A percentile compares a stretch with the other conserved stretches of the same genome.
These are phyloP conservation scores for Mortierella sp. DNA, from an alignment of 371 early-diverging fungal species.

Conservation along the genomic window DNA sequence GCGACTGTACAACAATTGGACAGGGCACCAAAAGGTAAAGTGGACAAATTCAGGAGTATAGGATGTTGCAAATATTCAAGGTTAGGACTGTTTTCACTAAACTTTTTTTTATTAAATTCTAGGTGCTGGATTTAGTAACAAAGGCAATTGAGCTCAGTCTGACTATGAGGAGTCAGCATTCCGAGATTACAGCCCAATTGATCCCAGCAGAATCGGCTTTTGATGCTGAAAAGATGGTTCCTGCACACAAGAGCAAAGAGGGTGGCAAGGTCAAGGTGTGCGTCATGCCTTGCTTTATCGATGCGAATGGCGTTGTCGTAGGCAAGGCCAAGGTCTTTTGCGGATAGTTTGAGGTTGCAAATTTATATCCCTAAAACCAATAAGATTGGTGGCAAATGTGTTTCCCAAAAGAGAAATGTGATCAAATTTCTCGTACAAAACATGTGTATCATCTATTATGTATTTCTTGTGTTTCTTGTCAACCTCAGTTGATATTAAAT, in stretches of 20 bases:
- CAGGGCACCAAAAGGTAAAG: slow-evolving; percentile 48
- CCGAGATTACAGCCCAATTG: slow-evolving; percentile 39
- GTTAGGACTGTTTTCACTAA: neutral
- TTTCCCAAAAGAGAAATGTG: too few relatives aligned
- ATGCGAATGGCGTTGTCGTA: slow-evolving; percentile 52
- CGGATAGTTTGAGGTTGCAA: slow-evolving; percentile 15
- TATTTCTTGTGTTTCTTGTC: too few relatives aligned
- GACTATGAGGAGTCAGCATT: slow-evolving; percentile 55
- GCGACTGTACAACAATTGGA: slow-evolving; percentile 51
- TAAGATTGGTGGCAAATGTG: too few relatives aligned
- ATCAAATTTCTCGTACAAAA: too few relatives aligned
- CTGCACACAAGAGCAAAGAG: slow-evolving; percentile 57
- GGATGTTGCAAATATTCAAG: neutral
- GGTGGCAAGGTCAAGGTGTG: slow-evolving; percentile 56
- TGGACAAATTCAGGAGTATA: neutral
- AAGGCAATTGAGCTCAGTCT: slow-evolving; percentile 51
- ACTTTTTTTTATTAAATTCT: neutral
- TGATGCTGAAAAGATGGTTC: slow-evolving; percentile 46
- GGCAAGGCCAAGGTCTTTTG: slow-evolving; percentile 58
- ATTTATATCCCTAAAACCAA: too few relatives aligned
- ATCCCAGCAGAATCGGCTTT: slow-evolving; percentile 34
- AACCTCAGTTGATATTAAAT: neutral
- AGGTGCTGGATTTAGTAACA: slow-evolving; percentile 54
- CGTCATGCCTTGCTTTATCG: slow-evolving; percentile 55
- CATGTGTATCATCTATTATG: too few relatives aligned